A percentile compares a stretch with the other conserved stretches of the same genome.
These are phyloP conservation scores for Fusarium tjaetaba DNA, from an alignment of 2,329 filamentous ascomycete genomes.

Conservation along the genomic window DNA sequence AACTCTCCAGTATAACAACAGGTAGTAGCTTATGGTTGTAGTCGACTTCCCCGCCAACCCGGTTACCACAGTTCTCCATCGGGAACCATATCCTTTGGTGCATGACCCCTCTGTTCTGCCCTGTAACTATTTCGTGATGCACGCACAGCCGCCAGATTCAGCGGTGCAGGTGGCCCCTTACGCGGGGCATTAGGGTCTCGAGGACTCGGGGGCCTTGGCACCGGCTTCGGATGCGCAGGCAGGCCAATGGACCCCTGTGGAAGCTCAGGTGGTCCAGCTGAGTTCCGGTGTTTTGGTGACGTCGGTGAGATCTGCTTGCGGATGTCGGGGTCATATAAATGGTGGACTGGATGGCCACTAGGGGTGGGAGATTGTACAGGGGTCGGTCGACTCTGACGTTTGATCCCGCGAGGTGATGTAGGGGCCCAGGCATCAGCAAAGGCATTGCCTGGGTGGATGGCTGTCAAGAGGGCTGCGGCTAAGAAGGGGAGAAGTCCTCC, in stretches of 20 bases:
- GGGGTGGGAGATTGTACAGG: conserved; percentile 32
- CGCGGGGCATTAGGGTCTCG: conserved; percentile 14
- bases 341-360: conserved; percentile 42
- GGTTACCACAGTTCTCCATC: conserved; percentile 28
- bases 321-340: conserved; percentile 49
- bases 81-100: conserved; percentile 24
- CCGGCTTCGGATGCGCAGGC: conserved; percentile 43
- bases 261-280: conserved; percentile 33
- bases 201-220: conserved; percentile 20
- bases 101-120: conserved; percentile 3
- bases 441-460: conserved; percentile 51
- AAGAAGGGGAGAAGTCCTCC: conserved; percentile 54
- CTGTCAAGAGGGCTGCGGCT: conserved; percentile 48
- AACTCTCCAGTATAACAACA: background rate
- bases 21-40: too few relatives aligned
- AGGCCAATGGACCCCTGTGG: conserved; percentile 44
- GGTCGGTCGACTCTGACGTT: conserved; percentile 30
- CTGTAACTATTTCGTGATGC: conserved; percentile 11
- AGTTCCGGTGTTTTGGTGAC: conserved; percentile 35
- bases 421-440: conserved; percentile 54
- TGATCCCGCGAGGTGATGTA: conserved; percentile 48
- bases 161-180: conserved; percentile 29
- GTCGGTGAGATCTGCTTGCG: conserved; percentile 45
- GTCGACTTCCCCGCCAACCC: background rate
- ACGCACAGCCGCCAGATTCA: conserved; percentile 23